phyloP scores from a whole-genome alignment of 192 early-diverging fungal species.

The Pilaira anomala region DNA sequence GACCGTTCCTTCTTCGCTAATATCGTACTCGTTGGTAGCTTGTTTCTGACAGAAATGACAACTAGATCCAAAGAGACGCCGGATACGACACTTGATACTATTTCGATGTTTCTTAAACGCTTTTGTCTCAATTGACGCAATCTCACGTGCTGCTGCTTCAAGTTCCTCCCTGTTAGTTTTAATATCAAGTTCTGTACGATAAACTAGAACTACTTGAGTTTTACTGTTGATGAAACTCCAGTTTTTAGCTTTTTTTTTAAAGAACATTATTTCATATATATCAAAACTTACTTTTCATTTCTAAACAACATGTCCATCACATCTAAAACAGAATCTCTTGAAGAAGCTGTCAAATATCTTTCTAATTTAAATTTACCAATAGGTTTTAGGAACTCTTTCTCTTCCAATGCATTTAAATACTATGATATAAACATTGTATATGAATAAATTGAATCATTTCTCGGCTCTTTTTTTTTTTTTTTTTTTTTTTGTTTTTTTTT shows the following conservation, averaged over 20 bases:
- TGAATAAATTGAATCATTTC: neutral
- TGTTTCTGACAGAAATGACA: neutral
- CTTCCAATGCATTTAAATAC: neutral
- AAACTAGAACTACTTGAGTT: neutral
- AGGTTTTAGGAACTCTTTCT: neutral
- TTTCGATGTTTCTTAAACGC: constrained; percentile 5
- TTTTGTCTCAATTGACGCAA: neutral
- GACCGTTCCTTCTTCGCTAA: neutral
- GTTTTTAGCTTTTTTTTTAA: too few relatives aligned
- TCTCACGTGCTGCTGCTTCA: neutral
- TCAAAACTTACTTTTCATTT: neutral
- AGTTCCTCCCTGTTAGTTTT: neutral
- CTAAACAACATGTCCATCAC: neutral
- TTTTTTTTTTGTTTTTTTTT: too few relatives aligned
- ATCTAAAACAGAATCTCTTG: neutral
- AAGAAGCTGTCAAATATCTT: constrained; percentile 1
- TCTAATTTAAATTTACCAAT: constrained; percentile 5
- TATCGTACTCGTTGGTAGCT: neutral
- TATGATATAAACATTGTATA: neutral
- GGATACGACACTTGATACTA: neutral
- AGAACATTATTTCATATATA: neutral
- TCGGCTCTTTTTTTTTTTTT: neutral
- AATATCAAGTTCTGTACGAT: constrained; percentile 5
- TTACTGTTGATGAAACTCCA: neutral
- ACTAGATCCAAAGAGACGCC: neutral